Conservation (phyloP, 2,329 filamentous ascomycete species). For the Aspergillus hortae region DNA sequence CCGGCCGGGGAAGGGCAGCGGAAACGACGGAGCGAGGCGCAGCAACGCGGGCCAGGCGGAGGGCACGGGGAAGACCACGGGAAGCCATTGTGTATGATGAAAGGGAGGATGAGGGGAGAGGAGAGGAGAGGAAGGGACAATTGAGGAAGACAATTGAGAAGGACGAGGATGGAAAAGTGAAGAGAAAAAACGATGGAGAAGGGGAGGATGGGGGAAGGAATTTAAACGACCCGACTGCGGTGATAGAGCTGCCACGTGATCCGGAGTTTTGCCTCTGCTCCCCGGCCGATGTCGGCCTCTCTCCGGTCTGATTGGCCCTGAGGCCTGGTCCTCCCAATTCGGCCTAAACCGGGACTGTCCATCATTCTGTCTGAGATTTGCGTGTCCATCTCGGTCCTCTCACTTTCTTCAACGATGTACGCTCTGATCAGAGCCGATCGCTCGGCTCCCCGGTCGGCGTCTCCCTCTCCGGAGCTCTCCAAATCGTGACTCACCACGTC, state of each 20-base stretch:
- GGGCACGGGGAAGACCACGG: constrained; percentile 52
- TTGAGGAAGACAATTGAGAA: constrained; percentile 10
- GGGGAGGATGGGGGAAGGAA: constrained; percentile 2
- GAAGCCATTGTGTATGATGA: constrained; percentile 42
- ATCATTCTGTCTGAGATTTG: too few species aligned
- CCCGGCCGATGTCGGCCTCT: constrained; percentile 5
- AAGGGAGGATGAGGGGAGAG: constrained; percentile 9
- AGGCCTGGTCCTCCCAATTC: background rate
- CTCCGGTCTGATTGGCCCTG: background rate
- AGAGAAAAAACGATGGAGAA: constrained; percentile 3
- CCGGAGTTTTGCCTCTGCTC: background rate
- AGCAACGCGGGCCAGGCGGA: constrained; percentile 56
- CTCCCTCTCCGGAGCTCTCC: background rate
- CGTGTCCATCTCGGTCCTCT: background rate
- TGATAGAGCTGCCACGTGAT: background rate
- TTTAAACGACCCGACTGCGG: constrained; percentile 3
- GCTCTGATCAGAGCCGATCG: background rate
- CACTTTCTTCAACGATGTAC: background rate
- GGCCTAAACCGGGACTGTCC: background rate
- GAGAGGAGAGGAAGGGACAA: constrained; percentile 11
- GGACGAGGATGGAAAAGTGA: background rate
- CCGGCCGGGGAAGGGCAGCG: constrained; percentile 51
- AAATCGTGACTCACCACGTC: background rate
- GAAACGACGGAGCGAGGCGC: constrained; percentile 57
- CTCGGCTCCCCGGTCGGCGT: background rate